Evolutionary conservation across 805 yeast species (phyloP).

Genomic region (Lachancea sp.): DNA sequence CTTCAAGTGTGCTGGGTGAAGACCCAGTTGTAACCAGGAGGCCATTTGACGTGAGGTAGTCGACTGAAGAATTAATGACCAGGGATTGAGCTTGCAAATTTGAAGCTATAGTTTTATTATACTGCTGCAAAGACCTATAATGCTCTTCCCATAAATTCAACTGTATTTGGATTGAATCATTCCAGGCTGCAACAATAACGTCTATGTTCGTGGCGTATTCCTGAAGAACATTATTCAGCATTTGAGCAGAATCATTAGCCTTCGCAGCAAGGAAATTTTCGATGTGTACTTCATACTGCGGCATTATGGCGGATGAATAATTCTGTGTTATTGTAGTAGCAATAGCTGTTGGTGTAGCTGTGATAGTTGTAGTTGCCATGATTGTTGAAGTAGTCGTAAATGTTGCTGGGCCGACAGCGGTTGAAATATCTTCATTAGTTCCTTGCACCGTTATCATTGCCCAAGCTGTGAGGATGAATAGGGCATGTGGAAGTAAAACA

Average conservation of each 20-base stretch:
- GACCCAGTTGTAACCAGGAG: constrained; percentile 8
- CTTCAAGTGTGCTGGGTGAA: neutral
- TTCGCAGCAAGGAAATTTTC: constrained; percentile 1
- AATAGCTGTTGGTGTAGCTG: neutral
- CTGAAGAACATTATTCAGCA: neutral
- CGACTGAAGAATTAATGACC: constrained; percentile 14
- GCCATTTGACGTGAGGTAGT: constrained; percentile 11
- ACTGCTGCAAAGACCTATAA: constrained; percentile 5
- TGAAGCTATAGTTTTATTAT: constrained; percentile 11
- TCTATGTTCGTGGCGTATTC: constrained; percentile 9
- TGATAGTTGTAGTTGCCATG: neutral
- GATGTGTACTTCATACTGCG: neutral
- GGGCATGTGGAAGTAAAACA: constrained; percentile 9
- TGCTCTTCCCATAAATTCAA: neutral
- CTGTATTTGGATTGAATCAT: constrained; percentile 3
- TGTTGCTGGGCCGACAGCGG: neutral
- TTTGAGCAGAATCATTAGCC: constrained; percentile 5
- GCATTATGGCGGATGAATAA: constrained; percentile 3
- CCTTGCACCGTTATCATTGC: neutral
- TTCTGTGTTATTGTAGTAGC: neutral
- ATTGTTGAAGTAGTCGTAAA: neutral
- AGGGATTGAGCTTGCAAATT: constrained; percentile 12
- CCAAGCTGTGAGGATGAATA: constrained; percentile 14
- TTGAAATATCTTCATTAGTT: neutral
- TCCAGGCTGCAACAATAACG: constrained; percentile 5